phyloP scores from a whole-genome alignment of 2,329 filamentous ascomycete species.

The Fusarium xyrophilum region DNA sequence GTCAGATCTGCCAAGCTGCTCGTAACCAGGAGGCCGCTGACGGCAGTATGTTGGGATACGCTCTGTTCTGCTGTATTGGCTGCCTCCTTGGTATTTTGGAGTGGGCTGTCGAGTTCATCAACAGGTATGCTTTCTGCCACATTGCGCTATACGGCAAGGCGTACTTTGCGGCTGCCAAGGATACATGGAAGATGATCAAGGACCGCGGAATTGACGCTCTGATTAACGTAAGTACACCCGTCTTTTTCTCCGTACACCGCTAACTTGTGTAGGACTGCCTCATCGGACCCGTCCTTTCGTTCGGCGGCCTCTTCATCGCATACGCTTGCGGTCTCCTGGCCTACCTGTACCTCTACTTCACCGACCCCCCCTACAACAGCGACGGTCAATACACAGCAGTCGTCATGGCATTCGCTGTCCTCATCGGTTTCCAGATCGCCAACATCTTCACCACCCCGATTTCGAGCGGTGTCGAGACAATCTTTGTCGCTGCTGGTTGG shows the following conservation, averaged over 20 bases:
- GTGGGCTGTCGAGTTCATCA: slow-evolving; percentile 88
- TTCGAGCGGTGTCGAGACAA: slow-evolving; percentile 86
- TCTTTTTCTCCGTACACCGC: neutral
- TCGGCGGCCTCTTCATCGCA: slow-evolving; percentile 82
- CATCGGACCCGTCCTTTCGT: slow-evolving; percentile 74
- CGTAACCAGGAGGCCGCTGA: slow-evolving; percentile 67
- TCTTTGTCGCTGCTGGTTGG: slow-evolving; percentile 81
- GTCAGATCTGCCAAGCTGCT: slow-evolving; percentile 82
- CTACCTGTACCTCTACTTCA: slow-evolving; percentile 87
- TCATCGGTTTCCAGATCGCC: slow-evolving; percentile 89
- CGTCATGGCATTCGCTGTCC: slow-evolving; percentile 82
- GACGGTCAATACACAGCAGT: slow-evolving; percentile 74
- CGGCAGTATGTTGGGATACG: slow-evolving; percentile 69
- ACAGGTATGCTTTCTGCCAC: slow-evolving; percentile 90
- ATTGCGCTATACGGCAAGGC: slow-evolving; percentile 92
- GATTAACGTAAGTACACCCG: slow-evolving; percentile 63
- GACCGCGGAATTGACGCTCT: slow-evolving; percentile 90
- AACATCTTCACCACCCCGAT: slow-evolving; percentile 90
- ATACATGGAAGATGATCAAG: slow-evolving; percentile 91
- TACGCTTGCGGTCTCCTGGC: slow-evolving; percentile 82
- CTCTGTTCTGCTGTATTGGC: slow-evolving; percentile 76
- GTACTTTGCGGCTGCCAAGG: slow-evolving; percentile 86
- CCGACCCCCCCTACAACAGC: slow-evolving; percentile 77
- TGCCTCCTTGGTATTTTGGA: slow-evolving; percentile 80
- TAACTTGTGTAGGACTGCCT: slow-evolving; percentile 70